These are phyloP conservation scores for Canavalia ensiformis DNA, from an alignment of 306 rosid genomes.

Conservation along the genomic window DNA sequence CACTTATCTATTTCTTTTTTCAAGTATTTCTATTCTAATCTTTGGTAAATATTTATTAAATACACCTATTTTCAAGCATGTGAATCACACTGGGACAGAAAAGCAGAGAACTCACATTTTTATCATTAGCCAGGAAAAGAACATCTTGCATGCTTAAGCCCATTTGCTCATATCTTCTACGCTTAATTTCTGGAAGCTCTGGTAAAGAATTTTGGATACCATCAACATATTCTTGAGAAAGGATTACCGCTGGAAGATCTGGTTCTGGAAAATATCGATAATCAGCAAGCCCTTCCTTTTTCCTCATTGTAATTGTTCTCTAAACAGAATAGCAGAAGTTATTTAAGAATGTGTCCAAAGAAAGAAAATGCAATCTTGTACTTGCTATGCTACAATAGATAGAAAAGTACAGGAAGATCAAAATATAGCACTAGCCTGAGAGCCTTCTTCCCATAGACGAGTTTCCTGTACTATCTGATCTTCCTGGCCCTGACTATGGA, in stretches of 20 bases:
- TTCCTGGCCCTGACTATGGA: constrained; percentile 79
- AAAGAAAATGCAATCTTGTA: constrained; percentile 38
- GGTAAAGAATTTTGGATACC: constrained; percentile 71
- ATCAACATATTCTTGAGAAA: constrained; percentile 78
- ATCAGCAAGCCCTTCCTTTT: constrained; percentile 97
- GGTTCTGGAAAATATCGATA: constrained; percentile 98
- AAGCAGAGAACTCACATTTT: constrained; percentile 68
- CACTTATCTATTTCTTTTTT: constrained; percentile 26
- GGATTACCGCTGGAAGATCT: constrained; percentile 86
- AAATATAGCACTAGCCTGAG: constrained; percentile 70
- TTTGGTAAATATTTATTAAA: neutral
- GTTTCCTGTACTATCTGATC: constrained; percentile 93
- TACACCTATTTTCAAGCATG: neutral
- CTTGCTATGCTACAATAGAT: constrained; percentile 34
- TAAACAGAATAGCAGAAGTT: constrained; percentile 49
- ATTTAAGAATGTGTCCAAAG: constrained; percentile 42
- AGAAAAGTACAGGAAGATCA: constrained; percentile 46
- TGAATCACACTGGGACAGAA: constrained; percentile 24
- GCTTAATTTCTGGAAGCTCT: constrained; percentile 93
- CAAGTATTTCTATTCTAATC: constrained; percentile 17
- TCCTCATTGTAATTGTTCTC: constrained; percentile 97
- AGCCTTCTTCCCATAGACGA: constrained; percentile 93
- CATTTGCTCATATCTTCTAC: constrained; percentile 84
- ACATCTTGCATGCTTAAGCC: constrained; percentile 96
- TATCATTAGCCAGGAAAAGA: constrained; percentile 87